A percentile compares a stretch with the other conserved stretches of the same genome.
Evolutionary conservation across 1,139 yeast genomes (phyloP).

Genomic region (Candida sanyaensis): DNA sequence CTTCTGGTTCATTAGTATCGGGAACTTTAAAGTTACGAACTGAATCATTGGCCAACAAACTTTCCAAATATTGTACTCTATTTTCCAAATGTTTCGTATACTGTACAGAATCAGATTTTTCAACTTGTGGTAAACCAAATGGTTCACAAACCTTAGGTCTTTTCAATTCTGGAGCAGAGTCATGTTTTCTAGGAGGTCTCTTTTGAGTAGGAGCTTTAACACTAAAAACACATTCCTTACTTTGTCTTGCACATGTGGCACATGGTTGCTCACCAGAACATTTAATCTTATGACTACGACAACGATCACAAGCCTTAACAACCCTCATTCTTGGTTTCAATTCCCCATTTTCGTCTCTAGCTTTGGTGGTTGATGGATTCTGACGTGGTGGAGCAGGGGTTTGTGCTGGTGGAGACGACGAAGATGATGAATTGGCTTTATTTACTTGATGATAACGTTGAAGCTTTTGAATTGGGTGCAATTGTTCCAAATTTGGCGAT

Average conservation of each 20-base stretch:
- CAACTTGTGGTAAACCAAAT: conserved; percentile 22
- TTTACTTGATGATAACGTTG: conserved; percentile 7
- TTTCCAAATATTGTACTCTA: conserved; percentile 42
- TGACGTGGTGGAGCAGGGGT: conserved; percentile 1
- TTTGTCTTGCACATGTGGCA: conserved; percentile 46
- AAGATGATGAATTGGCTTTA: not conserved
- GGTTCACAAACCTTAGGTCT: conserved; percentile 13
- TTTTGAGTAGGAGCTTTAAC: not conserved
- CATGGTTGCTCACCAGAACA: conserved; percentile 64
- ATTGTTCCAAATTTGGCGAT: not conserved
- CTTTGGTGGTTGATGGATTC: not conserved
- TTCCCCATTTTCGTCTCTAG: not conserved
- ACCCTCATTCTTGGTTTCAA: conserved; percentile 42
- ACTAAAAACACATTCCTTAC: conserved; percentile 37
- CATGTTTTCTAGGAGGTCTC: not conserved
- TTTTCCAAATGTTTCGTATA: conserved; percentile 40
- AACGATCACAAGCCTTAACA: conserved; percentile 60
- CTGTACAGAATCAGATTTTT: conserved; percentile 14
- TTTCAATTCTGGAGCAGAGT: conserved; percentile 7
- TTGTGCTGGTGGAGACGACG: not conserved
- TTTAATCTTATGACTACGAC: conserved; percentile 61
- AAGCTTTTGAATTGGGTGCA: conserved; percentile 4
- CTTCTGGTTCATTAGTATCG: conserved; percentile 18
- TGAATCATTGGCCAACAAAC: conserved; percentile 25
- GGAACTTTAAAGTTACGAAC: conserved; percentile 18